Evolutionary conservation across 2,329 filamentous ascomycete species (phyloP), one percentile per base, ranked within the genome.

Genomic region (Fusarium nurragi): DNA sequence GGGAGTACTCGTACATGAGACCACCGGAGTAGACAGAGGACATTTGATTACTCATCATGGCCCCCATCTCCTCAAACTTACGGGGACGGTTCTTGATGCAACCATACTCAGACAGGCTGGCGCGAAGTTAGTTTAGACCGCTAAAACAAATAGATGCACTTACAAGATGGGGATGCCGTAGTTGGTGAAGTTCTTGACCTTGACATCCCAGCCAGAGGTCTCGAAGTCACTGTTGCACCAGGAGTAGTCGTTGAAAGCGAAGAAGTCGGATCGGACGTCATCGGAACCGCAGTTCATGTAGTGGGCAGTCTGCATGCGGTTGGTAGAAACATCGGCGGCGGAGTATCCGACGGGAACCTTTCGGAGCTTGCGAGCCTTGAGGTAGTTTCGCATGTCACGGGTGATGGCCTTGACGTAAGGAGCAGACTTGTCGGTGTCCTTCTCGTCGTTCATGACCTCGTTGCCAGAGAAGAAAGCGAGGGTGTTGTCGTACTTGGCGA

Each of bases 231-330:
- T 89, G 65, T 89, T 89, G 78, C 92, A 94, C 90, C 90, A 94
- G 4, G 91, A 94, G 81, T 94, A 94, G 79, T 94, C 92, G 80
- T 95, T 95, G 80, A 94, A 93, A 60, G 90, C 91, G 73, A 93
- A 94, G 81, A 94, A 94, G 79, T 97, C 93, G 71, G 89, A 92
- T 70, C 94, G 90, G 80, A 90, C 88, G 66, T 94, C 90, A 45
- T 94, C 91, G 52, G 86, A 82, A 62, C 94, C 94, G 75, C 94
- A 97, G 86, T 97, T 97, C 88, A 97, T 93, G 85, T 96, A 97
- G 51, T 89, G 75, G 44, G 94, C 93, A 76, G 93, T 93, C 81
- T 97, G 87, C 80, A 90, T 87, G 71, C 93, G 91, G 83, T 96
- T 97, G 73, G 88, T 84, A 60, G 91, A 84, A 54, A 97, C 91